Evolutionary conservation across 2,329 filamentous ascomycete genomes (phyloP), one percentile per base, ranked within the genome.

Genomic region (Claviceps humidiphila): DNA sequence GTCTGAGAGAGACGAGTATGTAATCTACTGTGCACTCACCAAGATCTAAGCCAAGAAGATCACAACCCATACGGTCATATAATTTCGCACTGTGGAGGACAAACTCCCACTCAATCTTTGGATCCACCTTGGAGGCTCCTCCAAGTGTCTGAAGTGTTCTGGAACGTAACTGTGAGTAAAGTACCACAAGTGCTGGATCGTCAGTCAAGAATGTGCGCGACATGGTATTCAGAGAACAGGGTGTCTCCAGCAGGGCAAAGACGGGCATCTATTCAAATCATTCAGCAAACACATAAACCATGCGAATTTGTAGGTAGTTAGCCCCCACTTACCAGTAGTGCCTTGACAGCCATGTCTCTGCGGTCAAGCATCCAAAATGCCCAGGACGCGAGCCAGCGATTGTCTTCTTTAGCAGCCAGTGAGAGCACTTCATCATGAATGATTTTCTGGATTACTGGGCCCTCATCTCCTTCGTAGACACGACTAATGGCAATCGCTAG

Each of bases 301-400:
- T 13, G 30, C 30, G 16, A 24, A 20, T 14, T 26, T 30, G 47
- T 17, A 20, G 22, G 34, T 6, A 5, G 17, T 40, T 17, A 14
- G 37, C 17, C n/a, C 11, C 20, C 17, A 69, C 82, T 73, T 69
- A 89, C 85, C 59, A 95, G 85, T 3, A 98, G 73, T 6, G 85
- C 82, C 50, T 87, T 81, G 6, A 96, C 89, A 5, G 91, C 87
- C 74, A 89, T 86, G 58, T 94, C 87, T 55, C 84, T 81, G 56
- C 86, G 79, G 40, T 82, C 82, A 5, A 97, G 75, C 76, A 95
- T 87, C 85, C 89, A 95, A 64, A 95, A 95, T 2, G 88, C 87
- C 93, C 93, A 98, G 0, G 87, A 93, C 11, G 90, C 87, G 54
- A 95, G 79, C 91, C 93, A 98, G 53, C 91, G 78, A 63, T 98